Conservation (phyloP, 176 grass and related monocot genomes). For the Zoysia japonica region DNA sequence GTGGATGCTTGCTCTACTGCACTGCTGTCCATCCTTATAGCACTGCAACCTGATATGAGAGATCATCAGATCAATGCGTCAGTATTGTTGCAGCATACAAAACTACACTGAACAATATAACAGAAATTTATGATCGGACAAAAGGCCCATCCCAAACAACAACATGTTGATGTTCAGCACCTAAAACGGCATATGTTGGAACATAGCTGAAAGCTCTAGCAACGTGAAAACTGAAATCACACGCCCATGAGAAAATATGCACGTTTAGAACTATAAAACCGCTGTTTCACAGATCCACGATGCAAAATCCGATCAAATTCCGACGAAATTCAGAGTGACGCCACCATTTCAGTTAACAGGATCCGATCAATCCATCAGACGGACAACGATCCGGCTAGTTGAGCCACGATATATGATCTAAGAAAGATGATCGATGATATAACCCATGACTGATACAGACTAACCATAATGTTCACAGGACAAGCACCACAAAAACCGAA, state of each 20-base stretch:
- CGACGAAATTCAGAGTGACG: neutral
- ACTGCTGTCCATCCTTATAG: conserved; percentile 53
- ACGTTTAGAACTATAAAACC: neutral
- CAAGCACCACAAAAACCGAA: neutral
- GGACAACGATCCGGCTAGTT: neutral
- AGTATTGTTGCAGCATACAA: neutral
- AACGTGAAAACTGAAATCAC: neutral
- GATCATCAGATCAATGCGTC: conserved; percentile 21
- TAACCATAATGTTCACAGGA: neutral
- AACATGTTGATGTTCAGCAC: neutral
- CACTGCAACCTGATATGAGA: conserved; percentile 56
- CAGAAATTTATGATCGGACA: neutral
- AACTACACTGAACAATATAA: conserved; percentile 5
- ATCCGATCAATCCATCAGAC: neutral
- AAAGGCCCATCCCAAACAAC: neutral
- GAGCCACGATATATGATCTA: neutral
- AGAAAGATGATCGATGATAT: neutral
- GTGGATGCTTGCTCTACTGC: conserved; percentile 39
- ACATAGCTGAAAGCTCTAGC: neutral
- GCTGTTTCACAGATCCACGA: neutral
- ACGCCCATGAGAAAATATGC: neutral
- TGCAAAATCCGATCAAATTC: conserved; percentile 1
- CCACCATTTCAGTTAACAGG: neutral
- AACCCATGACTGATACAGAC: no score
- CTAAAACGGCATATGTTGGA: neutral